Evolutionary conservation across 148 eudicot genomes (phyloP).

Genomic region (Fallopia convolvulus): DNA sequence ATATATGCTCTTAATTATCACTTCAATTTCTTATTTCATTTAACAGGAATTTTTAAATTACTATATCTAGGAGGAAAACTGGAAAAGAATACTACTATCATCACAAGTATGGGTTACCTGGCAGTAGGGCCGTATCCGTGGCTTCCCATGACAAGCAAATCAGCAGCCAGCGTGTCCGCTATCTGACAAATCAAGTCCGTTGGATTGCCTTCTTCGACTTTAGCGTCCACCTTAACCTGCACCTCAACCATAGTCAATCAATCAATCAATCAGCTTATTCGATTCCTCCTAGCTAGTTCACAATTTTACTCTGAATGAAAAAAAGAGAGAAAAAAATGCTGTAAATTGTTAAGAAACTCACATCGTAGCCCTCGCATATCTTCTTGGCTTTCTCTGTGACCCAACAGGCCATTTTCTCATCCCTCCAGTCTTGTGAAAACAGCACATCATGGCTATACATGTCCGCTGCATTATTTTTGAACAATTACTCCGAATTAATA

Average conservation of each 20-base stretch:
- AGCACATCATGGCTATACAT: slow-evolving; percentile 40
- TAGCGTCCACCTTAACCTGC: slow-evolving; percentile 57
- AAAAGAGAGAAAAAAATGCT: neutral
- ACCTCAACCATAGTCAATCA: neutral
- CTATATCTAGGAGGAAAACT: neutral
- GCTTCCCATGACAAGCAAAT: slow-evolving; percentile 70
- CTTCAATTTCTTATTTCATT: too few species aligned
- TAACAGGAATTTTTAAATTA: neutral
- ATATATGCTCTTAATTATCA: too few species aligned
- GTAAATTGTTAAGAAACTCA: slow-evolving; percentile 7
- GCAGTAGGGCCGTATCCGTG: slow-evolving; percentile 62
- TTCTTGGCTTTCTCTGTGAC: slow-evolving; percentile 49
- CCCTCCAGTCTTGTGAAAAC: slow-evolving; percentile 49
- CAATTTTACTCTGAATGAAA: neutral
- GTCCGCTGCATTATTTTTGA: slow-evolving; percentile 27
- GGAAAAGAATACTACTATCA: neutral
- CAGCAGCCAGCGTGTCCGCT: slow-evolving; percentile 43
- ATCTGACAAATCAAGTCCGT: slow-evolving; percentile 62
- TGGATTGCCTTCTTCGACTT: slow-evolving; percentile 55
- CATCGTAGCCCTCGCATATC: slow-evolving; percentile 40
- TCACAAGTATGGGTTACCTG: slow-evolving; percentile 30
- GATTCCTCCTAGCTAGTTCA: neutral
- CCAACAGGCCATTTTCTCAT: slow-evolving; percentile 42
- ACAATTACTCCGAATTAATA: too few species aligned
- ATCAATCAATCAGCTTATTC: neutral